phyloP scores from a whole-genome alignment of 129 eudicot species.

The Helichrysum umbraculigerum region DNA sequence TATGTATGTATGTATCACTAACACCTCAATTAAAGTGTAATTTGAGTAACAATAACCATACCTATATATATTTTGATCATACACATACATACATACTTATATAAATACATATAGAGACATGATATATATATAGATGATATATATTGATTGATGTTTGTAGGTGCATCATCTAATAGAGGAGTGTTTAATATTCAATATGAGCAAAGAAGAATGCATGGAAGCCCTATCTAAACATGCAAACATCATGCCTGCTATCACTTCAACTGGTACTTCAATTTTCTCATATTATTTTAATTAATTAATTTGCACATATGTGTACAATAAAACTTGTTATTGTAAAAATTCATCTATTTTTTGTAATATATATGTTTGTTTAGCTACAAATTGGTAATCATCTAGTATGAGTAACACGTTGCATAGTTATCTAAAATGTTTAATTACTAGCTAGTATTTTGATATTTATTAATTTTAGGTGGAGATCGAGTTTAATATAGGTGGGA shows the following conservation, averaged over 20 bases:
- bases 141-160: conserved; percentile 18
- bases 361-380: no score
- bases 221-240: conserved; percentile 75
- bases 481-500: conserved; percentile 11
- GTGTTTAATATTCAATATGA: conserved; percentile 64
- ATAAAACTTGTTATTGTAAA: no score
- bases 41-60: no score
- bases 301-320: no score
- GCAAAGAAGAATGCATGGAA: conserved; percentile 72
- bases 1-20: background rate
- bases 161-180: conserved; percentile 74
- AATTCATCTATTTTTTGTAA: no score
- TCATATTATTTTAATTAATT: no score
- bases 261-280: conserved; percentile 41
- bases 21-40: background rate
- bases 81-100: no score
- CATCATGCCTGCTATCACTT: conserved; percentile 63
- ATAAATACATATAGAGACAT: background rate
- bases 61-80: no score
- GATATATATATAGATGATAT: background rate
- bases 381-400: no score
- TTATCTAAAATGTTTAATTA: no score
- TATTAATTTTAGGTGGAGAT: background rate
- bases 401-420: no score
- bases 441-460: background rate